Conservation (phyloP, 2,329 filamentous ascomycete genomes). For the Neurospora sp. region DNA sequence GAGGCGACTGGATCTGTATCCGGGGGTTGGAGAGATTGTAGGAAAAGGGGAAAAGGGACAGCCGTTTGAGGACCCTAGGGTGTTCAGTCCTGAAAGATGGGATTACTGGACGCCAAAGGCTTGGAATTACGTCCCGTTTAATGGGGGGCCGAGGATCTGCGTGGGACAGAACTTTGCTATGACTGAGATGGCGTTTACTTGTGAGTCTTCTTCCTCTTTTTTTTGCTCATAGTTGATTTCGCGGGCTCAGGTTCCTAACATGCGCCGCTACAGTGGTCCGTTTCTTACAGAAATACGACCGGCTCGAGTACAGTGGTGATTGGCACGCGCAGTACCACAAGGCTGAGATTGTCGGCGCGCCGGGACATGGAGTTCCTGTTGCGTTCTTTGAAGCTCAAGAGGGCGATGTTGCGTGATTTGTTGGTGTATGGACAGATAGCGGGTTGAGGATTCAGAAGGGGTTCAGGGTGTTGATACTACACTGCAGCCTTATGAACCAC, state of each 20-base stretch:
- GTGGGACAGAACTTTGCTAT: constrained; percentile 51
- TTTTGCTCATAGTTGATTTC: not conserved
- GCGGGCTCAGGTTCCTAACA: not conserved
- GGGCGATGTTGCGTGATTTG: constrained; percentile 13
- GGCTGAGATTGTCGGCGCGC: constrained; percentile 34
- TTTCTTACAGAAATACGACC: constrained; percentile 52
- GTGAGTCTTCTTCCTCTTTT: constrained; percentile 21
- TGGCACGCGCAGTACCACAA: constrained; percentile 35
- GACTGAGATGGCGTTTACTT: constrained; percentile 44
- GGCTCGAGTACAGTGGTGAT: constrained; percentile 38
- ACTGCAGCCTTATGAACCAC: not conserved
- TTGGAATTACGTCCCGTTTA: constrained; percentile 30
- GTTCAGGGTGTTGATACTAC: not conserved
- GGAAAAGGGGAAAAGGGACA: not conserved
- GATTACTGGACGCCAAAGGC: constrained; percentile 19
- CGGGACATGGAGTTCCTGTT: constrained; percentile 32
- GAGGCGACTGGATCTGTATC: constrained; percentile 20
- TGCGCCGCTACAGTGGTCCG: constrained; percentile 26
- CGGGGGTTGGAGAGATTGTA: constrained; percentile 10
- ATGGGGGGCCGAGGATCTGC: constrained; percentile 34
- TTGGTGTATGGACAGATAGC: not conserved
- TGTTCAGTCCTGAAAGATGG: constrained; percentile 24
- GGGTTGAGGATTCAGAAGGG: not conserved
- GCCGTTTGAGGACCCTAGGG: constrained; percentile 17
- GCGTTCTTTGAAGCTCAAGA: constrained; percentile 26